These are phyloP conservation scores for Leccinum variicolor DNA, from an alignment of 768 basidiomycete genomes.

Conservation along the genomic window DNA sequence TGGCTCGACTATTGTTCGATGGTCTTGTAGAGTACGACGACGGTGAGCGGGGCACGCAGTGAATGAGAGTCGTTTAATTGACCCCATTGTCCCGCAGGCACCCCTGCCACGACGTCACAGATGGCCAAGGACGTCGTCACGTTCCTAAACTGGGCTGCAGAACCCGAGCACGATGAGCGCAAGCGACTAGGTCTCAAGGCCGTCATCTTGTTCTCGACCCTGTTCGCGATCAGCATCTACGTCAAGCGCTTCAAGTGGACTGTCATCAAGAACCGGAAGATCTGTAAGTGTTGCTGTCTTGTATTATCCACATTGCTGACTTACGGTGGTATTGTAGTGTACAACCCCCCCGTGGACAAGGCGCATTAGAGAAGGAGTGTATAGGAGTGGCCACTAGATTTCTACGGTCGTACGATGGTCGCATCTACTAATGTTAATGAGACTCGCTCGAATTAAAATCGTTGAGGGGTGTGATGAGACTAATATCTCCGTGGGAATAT, in stretches of 20 bases:
- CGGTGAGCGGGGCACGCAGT: conserved; percentile 44
- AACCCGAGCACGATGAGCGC: conserved; percentile 96
- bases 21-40: conserved; percentile 96
- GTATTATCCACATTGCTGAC: conserved; percentile 4
- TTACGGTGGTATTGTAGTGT: conserved; percentile 25
- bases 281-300: conserved; percentile 52
- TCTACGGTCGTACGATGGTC: conserved; percentile 23
- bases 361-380: conserved; percentile 26
- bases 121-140: conserved; percentile 99
- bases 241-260: conserved; percentile 97
- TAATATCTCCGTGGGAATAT: conserved; percentile 21
- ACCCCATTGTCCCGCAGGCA: conserved; percentile 48
- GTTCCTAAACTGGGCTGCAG: conserved; percentile 95
- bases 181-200: conserved; percentile 98
- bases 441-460: conserved; percentile 1
- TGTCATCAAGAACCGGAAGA: conserved; percentile 89
- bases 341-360: conserved; percentile 37
- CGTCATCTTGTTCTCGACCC: conserved; percentile 84
- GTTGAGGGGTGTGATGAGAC: not conserved
- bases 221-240: conserved; percentile 79
- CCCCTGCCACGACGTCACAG: conserved; percentile 94
- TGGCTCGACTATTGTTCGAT: conserved; percentile 96
- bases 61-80: not conserved
- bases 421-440: conserved; percentile 29
- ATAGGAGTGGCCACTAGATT: conserved; percentile 21